Percentiles rank a stretch among this genome's conserved stretches.
phyloP scores from a whole-genome alignment of 352 stramenopile genomes.

The Nothophytophthora sp. region DNA sequence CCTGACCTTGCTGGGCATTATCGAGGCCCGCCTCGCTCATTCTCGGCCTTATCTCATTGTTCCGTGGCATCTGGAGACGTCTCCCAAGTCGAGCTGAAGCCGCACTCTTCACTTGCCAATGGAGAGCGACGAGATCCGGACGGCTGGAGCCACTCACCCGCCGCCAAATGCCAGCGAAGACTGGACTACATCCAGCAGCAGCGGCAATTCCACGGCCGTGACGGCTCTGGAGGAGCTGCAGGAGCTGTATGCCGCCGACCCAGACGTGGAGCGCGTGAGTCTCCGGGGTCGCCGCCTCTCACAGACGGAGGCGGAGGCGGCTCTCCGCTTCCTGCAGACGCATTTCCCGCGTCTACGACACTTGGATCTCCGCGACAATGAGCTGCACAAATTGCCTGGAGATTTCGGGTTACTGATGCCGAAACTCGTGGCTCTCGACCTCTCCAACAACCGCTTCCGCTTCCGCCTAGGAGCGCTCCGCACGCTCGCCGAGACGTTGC shows the following conservation, averaged over 20 bases:
- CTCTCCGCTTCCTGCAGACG: slow-evolving; percentile 34
- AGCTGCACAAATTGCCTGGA: slow-evolving; percentile 33
- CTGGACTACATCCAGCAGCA: slow-evolving; percentile 19
- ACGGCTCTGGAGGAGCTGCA: slow-evolving; percentile 52
- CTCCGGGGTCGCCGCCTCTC: slow-evolving; percentile 38
- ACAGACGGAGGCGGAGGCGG: slow-evolving; percentile 22
- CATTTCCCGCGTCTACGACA: slow-evolving; percentile 52
- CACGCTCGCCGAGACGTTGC: slow-evolving; percentile 42
- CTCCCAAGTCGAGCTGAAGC: slow-evolving; percentile 1
- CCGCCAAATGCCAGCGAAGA: slow-evolving; percentile 12
- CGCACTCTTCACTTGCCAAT: slow-evolving; percentile 18
- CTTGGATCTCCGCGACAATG: slow-evolving; percentile 63
- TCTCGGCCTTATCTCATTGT: slow-evolving; percentile 19
- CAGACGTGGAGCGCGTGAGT: slow-evolving; percentile 43
- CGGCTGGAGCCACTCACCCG: background rate
- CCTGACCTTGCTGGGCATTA: no score
- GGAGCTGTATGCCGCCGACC: slow-evolving; percentile 35
- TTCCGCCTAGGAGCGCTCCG: slow-evolving; percentile 33
- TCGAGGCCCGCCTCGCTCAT: no score
- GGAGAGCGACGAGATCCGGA: slow-evolving; percentile 5
- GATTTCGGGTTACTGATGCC: slow-evolving; percentile 44
- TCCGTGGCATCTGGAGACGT: background rate
- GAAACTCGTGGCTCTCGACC: slow-evolving; percentile 59
- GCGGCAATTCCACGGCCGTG: slow-evolving; percentile 23
- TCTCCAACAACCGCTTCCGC: slow-evolving; percentile 51